These are phyloP conservation scores for Yamadazyma scolyti DNA, from an alignment of 805 yeast species.

Conservation along the genomic window DNA sequence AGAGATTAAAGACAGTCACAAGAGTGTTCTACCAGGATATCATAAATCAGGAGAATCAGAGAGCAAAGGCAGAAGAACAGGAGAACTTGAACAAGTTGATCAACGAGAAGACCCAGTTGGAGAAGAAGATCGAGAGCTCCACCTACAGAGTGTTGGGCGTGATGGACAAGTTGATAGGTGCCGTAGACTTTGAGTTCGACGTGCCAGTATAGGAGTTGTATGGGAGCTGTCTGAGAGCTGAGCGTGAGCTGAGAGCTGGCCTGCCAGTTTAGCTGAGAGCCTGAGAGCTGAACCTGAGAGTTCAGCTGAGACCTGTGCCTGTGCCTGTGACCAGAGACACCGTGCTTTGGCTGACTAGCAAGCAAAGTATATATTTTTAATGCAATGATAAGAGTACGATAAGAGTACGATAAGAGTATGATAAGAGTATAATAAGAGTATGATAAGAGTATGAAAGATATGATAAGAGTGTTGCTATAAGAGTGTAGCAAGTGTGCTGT, in stretches of 20 bases:
- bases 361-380: too few species aligned
- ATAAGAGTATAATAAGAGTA: too few species aligned
- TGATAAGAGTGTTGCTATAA: too few species aligned
- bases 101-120: slow-evolving; percentile 42
- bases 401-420: too few species aligned
- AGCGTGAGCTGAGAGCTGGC: not conserved
- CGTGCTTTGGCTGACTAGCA: too few species aligned
- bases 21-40: slow-evolving; percentile 69
- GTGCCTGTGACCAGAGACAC: too few species aligned
- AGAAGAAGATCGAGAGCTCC: slow-evolving; percentile 43
- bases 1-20: slow-evolving; percentile 84
- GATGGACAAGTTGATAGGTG: slow-evolving; percentile 50
- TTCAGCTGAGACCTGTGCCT: too few species aligned
- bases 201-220: not conserved
- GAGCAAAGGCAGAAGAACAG: slow-evolving; percentile 52
- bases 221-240: not conserved
- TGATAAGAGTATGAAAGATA: too few species aligned
- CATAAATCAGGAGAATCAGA: slow-evolving; percentile 55
- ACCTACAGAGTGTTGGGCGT: slow-evolving; percentile 58
- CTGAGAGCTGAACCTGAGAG: too few species aligned
- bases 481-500: too few species aligned
- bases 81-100: slow-evolving; percentile 38
- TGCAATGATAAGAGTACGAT: too few species aligned
- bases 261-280: too few species aligned
- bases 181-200: slow-evolving; percentile 33